Conservation (phyloP, 495 filamentous ascomycete genomes). For the Trichoderma virens region DNA sequence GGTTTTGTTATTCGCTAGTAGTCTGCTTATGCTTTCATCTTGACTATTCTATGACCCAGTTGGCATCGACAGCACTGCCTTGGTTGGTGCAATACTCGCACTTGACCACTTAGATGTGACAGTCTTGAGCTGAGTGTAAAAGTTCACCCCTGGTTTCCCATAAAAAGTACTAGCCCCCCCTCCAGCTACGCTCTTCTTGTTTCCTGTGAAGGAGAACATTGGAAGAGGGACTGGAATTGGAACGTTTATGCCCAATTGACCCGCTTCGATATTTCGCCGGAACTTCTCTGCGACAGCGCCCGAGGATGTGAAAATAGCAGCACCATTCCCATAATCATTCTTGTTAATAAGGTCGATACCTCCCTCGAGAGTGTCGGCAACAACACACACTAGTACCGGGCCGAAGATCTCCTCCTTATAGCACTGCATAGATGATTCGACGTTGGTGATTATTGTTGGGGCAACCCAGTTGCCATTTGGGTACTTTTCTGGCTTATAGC, state of each 20-base stretch:
- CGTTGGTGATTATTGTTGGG: conserved; percentile 90
- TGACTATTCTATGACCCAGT: conserved; percentile 45
- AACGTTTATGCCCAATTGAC: conserved; percentile 77
- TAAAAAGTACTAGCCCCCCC: conserved; percentile 94
- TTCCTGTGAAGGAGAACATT: conserved; percentile 98
- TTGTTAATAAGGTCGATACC: conserved; percentile 55
- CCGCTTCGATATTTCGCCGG: conserved; percentile 60
- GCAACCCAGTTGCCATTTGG: conserved; percentile 94
- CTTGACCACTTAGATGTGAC: conserved; percentile 86
- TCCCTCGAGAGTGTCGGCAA: conserved; percentile 75
- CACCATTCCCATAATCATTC: conserved; percentile 61
- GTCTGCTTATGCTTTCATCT: too few species aligned
- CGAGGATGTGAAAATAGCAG: conserved; percentile 54
- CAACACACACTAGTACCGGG: conserved; percentile 80
- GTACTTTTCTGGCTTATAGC: conserved; percentile 83
- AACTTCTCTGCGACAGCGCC: conserved; percentile 55
- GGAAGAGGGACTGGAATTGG: conserved; percentile 84
- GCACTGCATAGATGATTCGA: conserved; percentile 84
- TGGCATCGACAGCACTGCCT: conserved; percentile 86
- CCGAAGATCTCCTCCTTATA: conserved; percentile 97
- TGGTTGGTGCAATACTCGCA: conserved; percentile 71
- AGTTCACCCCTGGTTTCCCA: conserved; percentile 80
- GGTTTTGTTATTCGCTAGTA: too few species aligned
- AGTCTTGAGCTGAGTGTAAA: conserved; percentile 96
- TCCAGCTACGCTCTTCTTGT: conserved; percentile 92